These are phyloP conservation scores for Kwoniella pini DNA, from an alignment of 768 basidiomycete species.

Conservation along the genomic window DNA sequence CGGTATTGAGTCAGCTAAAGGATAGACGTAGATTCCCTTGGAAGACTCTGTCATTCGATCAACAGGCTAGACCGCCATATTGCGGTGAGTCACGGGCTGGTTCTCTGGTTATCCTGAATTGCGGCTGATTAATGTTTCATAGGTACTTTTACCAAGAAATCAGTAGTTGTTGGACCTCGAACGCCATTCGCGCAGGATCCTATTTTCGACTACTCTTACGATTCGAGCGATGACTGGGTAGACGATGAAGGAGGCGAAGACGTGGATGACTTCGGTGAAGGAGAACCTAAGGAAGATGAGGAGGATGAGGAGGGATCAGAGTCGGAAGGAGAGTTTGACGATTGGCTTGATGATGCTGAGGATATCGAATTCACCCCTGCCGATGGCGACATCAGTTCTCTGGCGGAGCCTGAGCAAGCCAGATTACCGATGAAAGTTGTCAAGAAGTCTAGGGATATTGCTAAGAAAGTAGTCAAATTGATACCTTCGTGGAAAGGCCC, in stretches of 20 bases:
- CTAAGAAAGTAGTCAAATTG: conserved; percentile 73
- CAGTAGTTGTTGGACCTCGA: conserved; percentile 75
- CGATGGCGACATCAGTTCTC: conserved; percentile 14
- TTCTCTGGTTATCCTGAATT: not conserved
- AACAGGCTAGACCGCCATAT: conserved; percentile 87
- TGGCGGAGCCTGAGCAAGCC: conserved; percentile 13
- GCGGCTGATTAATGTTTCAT: not conserved
- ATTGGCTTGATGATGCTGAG: conserved; percentile 76
- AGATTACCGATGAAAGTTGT: conserved; percentile 37
- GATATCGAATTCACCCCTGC: conserved; percentile 58
- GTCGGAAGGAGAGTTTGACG: conserved; percentile 71
- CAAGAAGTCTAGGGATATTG: conserved; percentile 35
- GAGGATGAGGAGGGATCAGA: conserved; percentile 61
- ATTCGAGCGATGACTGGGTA: conserved; percentile 96
- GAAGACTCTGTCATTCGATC: conserved; percentile 79
- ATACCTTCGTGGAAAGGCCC: conserved; percentile 82
- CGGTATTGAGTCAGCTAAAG: conserved; percentile 64
- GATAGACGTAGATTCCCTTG: conserved; percentile 67
- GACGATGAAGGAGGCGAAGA: conserved; percentile 71
- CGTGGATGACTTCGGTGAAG: conserved; percentile 61
- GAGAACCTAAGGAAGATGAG: conserved; percentile 58
- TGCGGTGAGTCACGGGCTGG: conserved; percentile 60
- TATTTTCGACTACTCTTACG: conserved; percentile 82
- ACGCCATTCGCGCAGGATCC: conserved; percentile 79
- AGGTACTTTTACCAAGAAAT: conserved; percentile 83